A percentile compares a stretch with the other conserved stretches of the same genome.
phyloP scores from a whole-genome alignment of 768 basidiomycete genomes.

The Trametes elegans region DNA sequence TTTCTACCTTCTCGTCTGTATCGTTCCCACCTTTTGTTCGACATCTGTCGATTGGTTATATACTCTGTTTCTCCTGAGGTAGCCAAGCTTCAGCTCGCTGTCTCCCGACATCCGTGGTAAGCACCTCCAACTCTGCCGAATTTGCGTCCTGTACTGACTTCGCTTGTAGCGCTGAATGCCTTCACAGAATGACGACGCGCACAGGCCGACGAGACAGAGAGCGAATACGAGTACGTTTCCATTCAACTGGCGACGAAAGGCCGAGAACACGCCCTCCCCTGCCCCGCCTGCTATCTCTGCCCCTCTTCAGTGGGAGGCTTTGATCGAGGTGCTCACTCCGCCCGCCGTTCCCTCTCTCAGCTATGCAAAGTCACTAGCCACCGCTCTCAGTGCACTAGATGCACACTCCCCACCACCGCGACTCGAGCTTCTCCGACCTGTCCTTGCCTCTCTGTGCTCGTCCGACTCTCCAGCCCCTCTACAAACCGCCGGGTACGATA shows the following conservation, averaged over 20 bases:
- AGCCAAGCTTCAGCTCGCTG: no score
- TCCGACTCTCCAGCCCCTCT: constrained; percentile 50
- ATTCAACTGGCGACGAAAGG: constrained; percentile 19
- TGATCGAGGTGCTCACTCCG: constrained; percentile 45
- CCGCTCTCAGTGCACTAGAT: constrained; percentile 41
- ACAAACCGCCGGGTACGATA: constrained; percentile 70
- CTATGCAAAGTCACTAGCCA: constrained; percentile 62
- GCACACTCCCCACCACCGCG: constrained; percentile 46
- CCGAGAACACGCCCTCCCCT: constrained; percentile 15
- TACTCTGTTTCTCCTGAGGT: no score
- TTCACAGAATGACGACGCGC: constrained; percentile 25
- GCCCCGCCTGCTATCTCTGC: constrained; percentile 17
- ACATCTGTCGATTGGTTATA: background rate
- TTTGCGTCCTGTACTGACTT: constrained; percentile 1
- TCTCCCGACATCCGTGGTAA: background rate
- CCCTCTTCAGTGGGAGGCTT: constrained; percentile 40
- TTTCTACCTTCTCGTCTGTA: background rate
- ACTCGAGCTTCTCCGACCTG: constrained; percentile 50
- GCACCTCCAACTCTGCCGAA: background rate
- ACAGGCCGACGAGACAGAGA: constrained; percentile 25
- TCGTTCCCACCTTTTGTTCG: background rate
- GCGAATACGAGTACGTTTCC: constrained; percentile 25
- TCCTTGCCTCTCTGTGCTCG: constrained; percentile 60
- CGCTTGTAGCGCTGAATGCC: constrained; percentile 19
- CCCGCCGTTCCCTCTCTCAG: constrained; percentile 63